phyloP scores from a whole-genome alignment of 2,329 filamentous ascomycete species.

The Helotiales sp. region DNA sequence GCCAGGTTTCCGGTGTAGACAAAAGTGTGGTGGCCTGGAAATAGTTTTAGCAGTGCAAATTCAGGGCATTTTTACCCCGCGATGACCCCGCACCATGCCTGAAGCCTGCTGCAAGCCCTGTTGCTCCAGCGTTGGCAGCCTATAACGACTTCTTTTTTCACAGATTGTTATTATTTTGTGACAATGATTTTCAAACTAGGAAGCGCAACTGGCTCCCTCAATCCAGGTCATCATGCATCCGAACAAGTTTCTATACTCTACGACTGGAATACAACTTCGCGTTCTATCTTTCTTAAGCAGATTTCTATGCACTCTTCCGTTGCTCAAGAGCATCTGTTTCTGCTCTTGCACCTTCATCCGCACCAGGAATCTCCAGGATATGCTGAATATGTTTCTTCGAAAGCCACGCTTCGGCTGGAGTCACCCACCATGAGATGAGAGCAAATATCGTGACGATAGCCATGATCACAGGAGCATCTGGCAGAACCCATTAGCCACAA shows the following conservation, averaged over 20 bases:
- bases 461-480: slow-evolving; percentile 53
- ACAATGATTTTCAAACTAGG: too few species aligned
- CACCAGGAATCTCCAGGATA: neutral
- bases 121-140: too few species aligned
- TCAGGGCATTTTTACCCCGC: too few species aligned
- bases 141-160: too few species aligned
- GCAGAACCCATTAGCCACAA: neutral
- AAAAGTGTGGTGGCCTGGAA: too few species aligned
- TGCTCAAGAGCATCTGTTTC: neutral
- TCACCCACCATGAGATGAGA: slow-evolving; percentile 47
- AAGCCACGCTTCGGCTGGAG: slow-evolving; percentile 47
- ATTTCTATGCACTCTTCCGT: neutral
- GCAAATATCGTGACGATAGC: slow-evolving; percentile 48
- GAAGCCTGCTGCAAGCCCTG: too few species aligned
- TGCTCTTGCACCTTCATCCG: neutral
- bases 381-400: slow-evolving; percentile 31
- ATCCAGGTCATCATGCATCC: too few species aligned
- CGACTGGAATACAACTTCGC: neutral
- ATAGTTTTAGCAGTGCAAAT: too few species aligned
- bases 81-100: too few species aligned
- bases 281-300: neutral
- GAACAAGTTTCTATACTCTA: neutral
- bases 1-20: too few species aligned
- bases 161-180: too few species aligned
- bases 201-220: too few species aligned